These are phyloP conservation scores for Candida incommunis DNA, from an alignment of 805 yeast species.

Conservation along the genomic window DNA sequence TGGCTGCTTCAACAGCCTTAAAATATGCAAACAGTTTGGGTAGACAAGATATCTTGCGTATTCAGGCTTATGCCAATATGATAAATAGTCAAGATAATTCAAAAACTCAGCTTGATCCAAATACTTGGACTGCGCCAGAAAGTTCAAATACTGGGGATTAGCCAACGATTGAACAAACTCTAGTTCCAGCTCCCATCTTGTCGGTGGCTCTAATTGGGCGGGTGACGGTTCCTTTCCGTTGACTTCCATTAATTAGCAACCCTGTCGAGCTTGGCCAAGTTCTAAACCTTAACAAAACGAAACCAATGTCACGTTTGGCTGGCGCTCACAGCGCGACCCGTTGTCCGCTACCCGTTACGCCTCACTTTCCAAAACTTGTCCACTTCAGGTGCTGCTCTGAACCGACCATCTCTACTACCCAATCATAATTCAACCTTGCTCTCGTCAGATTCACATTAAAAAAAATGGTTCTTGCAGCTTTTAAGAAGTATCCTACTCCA, in stretches of 20 bases:
- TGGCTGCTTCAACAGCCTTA: constrained; percentile 39
- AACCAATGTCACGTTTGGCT: not conserved
- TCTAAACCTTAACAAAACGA: no score
- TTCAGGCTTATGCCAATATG: constrained; percentile 70
- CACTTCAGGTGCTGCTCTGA: not conserved
- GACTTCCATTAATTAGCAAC: no score
- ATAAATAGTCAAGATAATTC: constrained; percentile 63
- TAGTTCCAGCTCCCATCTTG: constrained; percentile 77
- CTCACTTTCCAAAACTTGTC: no score
- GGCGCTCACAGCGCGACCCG: no score
- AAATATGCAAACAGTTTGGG: constrained; percentile 77
- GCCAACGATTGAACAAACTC: constrained; percentile 91
- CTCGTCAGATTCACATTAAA: not conserved
- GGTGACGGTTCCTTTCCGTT: not conserved
- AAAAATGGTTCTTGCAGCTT: constrained; percentile 4
- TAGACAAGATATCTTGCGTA: constrained; percentile 61
- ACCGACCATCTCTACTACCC: not conserved
- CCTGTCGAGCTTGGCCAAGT: no score
- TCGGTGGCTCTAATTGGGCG: constrained; percentile 33
- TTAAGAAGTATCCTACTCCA: constrained; percentile 35
- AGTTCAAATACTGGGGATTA: constrained; percentile 76
- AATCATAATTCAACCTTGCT: not conserved
- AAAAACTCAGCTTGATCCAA: constrained; percentile 60
- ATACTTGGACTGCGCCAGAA: constrained; percentile 70
- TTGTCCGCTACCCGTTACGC: no score